These are phyloP conservation scores for Ceratobasidium theobromae DNA, from an alignment of 1,284 basidiomycete genomes.

Conservation along the genomic window DNA sequence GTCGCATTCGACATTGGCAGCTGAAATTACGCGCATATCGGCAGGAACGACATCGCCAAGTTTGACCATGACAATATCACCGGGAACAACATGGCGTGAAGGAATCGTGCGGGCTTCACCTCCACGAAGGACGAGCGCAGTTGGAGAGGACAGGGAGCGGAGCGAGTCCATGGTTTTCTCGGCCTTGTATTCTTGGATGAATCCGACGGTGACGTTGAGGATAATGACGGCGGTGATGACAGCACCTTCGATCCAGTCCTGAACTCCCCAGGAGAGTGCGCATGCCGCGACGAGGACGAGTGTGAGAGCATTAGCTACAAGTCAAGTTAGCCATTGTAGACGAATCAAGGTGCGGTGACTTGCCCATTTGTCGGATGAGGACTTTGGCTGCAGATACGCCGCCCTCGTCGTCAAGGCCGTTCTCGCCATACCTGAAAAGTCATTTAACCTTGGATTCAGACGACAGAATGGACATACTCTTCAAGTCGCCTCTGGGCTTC, in stretches of 20 bases:
- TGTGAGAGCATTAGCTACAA: constrained; percentile 19
- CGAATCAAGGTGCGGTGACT: background rate
- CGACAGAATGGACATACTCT: background rate
- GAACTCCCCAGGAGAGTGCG: constrained; percentile 63
- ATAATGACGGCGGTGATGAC: constrained; percentile 63
- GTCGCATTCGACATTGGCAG: constrained; percentile 34
- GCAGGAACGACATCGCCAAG: constrained; percentile 63
- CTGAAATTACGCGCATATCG: constrained; percentile 54
- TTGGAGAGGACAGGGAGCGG: constrained; percentile 58
- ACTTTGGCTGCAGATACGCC: constrained; percentile 19
- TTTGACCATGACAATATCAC: constrained; percentile 59
- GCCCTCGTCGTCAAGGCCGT: constrained; percentile 28
- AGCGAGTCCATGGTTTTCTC: constrained; percentile 62
- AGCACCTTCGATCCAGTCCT: constrained; percentile 64
- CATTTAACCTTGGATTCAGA: background rate
- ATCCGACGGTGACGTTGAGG: constrained; percentile 48
- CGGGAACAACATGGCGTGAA: constrained; percentile 63
- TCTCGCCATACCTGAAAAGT: constrained; percentile 25
- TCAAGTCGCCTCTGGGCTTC: constrained; percentile 17
- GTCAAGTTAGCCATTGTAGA: background rate
- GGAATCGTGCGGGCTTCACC: constrained; percentile 54
- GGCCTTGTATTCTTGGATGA: constrained; percentile 56
- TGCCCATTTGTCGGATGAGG: constrained; percentile 29
- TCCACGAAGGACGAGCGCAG: constrained; percentile 59
- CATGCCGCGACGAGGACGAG: constrained; percentile 56